A percentile compares a stretch with the other conserved stretches of the same genome.
Evolutionary conservation across 2,329 filamentous ascomycete genomes (phyloP).

Genomic region (Polychaeton citri): DNA sequence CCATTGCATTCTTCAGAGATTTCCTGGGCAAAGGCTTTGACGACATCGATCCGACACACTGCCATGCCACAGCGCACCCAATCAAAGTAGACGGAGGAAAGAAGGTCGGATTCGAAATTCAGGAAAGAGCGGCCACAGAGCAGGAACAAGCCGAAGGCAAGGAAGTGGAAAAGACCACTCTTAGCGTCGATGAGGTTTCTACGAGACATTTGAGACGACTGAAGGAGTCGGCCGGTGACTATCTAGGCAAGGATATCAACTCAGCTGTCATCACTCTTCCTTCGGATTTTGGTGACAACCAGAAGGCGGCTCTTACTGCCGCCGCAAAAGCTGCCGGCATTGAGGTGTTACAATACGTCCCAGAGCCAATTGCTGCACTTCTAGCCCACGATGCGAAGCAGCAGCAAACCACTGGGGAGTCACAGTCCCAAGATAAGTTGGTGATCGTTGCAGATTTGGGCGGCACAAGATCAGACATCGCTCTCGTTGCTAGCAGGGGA

Average conservation of each 20-base stretch:
- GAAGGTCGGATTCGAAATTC: constrained; percentile 63
- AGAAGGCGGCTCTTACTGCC: constrained; percentile 66
- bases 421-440: constrained; percentile 67
- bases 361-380: constrained; percentile 77
- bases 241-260: constrained; percentile 82
- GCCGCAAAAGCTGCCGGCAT: constrained; percentile 70
- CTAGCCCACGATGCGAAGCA: constrained; percentile 71
- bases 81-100: constrained; percentile 52
- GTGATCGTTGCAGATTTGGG: constrained; percentile 86
- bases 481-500: constrained; percentile 78
- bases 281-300: constrained; percentile 80
- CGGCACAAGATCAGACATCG: constrained; percentile 81
- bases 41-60: constrained; percentile 89
- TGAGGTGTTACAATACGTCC: constrained; percentile 84
- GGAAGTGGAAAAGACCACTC: constrained; percentile 41
- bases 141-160: constrained; percentile 40
- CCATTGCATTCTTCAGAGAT: constrained; percentile 89
- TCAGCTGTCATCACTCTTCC: constrained; percentile 91
- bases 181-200: constrained; percentile 68
- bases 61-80: constrained; percentile 86
- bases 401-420: constrained; percentile 43
- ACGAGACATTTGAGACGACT: constrained; percentile 76
- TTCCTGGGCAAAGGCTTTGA: constrained; percentile 90
- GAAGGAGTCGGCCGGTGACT: constrained; percentile 73
- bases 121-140: constrained; percentile 44